Percentiles rank a stretch among this genome's conserved stretches.
phyloP scores from a whole-genome alignment of 768 basidiomycete species.

The Lentinula sp. region DNA sequence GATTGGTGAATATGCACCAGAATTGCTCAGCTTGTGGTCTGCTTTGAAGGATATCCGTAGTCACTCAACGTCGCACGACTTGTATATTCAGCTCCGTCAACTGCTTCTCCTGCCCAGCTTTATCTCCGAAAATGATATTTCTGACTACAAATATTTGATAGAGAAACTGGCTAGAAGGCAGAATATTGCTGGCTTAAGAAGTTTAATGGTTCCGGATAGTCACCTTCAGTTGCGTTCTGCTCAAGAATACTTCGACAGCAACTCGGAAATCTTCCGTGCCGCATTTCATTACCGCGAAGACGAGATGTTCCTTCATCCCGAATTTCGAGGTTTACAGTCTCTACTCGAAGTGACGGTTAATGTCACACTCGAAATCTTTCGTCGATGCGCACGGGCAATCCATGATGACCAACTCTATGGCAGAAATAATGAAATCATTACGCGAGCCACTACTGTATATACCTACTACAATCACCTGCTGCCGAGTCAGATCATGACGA shows the following conservation, averaged over 20 bases:
- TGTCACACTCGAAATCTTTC: not conserved
- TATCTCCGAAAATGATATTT: not conserved
- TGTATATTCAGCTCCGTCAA: not conserved
- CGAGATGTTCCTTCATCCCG: not conserved
- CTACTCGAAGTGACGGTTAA: not conserved
- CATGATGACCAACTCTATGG: not conserved
- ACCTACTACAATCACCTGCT: not conserved
- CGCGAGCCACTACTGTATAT: not conserved
- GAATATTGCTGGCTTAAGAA: no score
- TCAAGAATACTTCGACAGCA: not conserved
- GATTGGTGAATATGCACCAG: not conserved
- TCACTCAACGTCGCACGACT: not conserved
- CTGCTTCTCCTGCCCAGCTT: not conserved
- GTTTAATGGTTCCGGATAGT: slow-evolving; percentile 1
- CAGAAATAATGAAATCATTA: not conserved
- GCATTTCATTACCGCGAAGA: not conserved
- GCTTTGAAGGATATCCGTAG: not conserved
- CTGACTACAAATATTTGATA: not conserved
- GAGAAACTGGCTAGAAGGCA: no score
- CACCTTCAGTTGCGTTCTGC: not conserved
- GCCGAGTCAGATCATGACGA: not conserved
- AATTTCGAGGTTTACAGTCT: not conserved
- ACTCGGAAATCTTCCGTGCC: not conserved
- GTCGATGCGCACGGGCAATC: not conserved
- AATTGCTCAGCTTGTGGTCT: not conserved